These are phyloP conservation scores for Leishmania guyanensis DNA, from an alignment of 208 protist species.

Conservation along the genomic window DNA sequence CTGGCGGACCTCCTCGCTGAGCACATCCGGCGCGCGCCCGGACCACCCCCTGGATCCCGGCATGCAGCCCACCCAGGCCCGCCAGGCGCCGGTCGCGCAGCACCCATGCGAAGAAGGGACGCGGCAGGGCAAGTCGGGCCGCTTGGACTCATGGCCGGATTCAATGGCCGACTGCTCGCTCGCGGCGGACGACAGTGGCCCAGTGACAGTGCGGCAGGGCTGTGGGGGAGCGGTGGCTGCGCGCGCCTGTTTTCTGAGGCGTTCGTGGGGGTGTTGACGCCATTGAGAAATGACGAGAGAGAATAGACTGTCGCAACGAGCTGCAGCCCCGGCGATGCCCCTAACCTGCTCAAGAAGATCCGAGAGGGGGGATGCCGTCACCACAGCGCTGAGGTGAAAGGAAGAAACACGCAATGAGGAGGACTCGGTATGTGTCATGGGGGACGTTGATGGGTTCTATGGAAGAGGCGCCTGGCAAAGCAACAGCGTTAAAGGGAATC, in stretches of 20 bases:
- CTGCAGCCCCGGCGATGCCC: background rate
- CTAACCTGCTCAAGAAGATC: background rate
- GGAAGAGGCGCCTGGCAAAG: background rate
- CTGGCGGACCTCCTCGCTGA: too few relatives aligned
- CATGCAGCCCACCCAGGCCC: background rate
- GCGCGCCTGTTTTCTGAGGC: background rate
- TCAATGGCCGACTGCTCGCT: background rate
- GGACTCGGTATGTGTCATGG: background rate
- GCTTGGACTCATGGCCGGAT: background rate
- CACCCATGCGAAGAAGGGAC: background rate
- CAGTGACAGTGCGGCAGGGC: too few relatives aligned
- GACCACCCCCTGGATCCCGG: background rate
- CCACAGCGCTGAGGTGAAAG: background rate
- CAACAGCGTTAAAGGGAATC: background rate
- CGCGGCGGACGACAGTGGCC: background rate
- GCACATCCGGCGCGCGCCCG: too few relatives aligned
- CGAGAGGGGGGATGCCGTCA: background rate
- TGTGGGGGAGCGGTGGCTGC: background rate
- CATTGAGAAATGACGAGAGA: too few relatives aligned
- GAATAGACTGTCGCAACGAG: too few relatives aligned
- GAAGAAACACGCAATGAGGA: background rate
- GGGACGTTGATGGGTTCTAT: background rate
- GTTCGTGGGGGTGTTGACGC: background rate
- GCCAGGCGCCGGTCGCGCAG: background rate
- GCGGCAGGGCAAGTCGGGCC: background rate